Percentiles rank a stretch among this genome's conserved stretches.
Conservation (phyloP, 2,329 filamentous ascomycete genomes). For the Drechslerella dactyloides region DNA sequence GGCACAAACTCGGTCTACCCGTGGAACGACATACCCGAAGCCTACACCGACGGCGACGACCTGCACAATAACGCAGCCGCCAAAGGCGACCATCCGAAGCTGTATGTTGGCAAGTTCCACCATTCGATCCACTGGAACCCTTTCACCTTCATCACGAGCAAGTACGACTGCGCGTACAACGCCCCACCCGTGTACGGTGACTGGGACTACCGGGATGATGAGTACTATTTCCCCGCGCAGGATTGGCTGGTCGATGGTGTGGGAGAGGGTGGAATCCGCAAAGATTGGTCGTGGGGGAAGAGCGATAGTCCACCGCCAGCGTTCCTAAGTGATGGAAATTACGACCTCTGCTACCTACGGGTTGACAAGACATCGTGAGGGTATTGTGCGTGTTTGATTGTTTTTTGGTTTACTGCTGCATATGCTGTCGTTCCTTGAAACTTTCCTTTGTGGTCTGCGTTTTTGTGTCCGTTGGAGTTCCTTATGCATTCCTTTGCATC, state of each 20-base stretch:
- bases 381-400: too few relatives aligned
- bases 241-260: constrained; percentile 41
- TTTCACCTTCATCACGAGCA: constrained; percentile 28
- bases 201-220: constrained; percentile 44
- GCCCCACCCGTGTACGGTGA: constrained; percentile 36
- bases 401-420: constrained; percentile 9
- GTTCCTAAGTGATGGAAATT: constrained; percentile 40
- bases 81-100: constrained; percentile 47
- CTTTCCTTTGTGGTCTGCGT: constrained; percentile 26
- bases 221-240: constrained; percentile 47
- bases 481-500: constrained; percentile 1
- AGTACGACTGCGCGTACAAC: constrained; percentile 41
- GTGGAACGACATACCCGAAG: constrained; percentile 41
- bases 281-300: constrained; percentile 44
- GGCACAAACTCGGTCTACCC: constrained; percentile 25
- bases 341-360: constrained; percentile 46
- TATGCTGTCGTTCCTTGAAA: constrained; percentile 7
- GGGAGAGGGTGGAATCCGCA: constrained; percentile 18
- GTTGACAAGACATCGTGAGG: constrained; percentile 47
- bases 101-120: constrained; percentile 44
- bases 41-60: constrained; percentile 42
- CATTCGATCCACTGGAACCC: constrained; percentile 41
- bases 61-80: constrained; percentile 32
- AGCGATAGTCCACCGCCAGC: constrained; percentile 49
- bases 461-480: constrained; percentile 22